A percentile compares a stretch with the other conserved stretches of the same genome.
phyloP scores from a whole-genome alignment of 176 grass and related monocot genomes.

The Guadua angustifolia region DNA sequence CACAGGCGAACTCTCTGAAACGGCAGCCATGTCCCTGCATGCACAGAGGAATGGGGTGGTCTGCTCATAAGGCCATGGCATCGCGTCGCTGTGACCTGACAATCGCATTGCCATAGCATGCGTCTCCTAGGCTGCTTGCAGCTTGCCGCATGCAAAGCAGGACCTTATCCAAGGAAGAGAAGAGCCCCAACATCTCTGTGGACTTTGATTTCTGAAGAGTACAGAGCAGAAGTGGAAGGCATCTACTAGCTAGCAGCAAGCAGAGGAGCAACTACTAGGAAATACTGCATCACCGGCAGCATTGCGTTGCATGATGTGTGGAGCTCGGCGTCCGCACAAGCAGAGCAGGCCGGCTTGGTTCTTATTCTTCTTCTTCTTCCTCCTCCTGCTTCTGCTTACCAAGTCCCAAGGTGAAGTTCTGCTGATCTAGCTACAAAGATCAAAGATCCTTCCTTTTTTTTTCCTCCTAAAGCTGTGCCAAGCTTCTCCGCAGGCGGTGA shows the following conservation, averaged over 20 bases:
- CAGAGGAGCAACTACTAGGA: background rate
- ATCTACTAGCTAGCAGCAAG: background rate
- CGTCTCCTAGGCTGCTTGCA: background rate
- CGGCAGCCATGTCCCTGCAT: constrained; percentile 1
- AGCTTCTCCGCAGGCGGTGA: background rate
- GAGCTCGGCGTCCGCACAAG: constrained; percentile 1
- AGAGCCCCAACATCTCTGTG: background rate
- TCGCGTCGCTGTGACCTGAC: constrained; percentile 4
- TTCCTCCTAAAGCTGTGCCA: background rate
- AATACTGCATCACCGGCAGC: background rate
- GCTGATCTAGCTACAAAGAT: background rate
- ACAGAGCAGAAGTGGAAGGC: background rate
- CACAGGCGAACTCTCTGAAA: constrained; percentile 19
- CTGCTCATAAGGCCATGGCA: background rate
- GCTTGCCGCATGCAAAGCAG: constrained; percentile 2
- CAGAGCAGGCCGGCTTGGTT: background rate
- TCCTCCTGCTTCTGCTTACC: background rate
- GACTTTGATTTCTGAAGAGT: background rate
- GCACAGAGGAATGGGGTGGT: background rate
- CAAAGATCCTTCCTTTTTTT: background rate
- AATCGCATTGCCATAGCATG: background rate
- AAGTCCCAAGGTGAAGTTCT: background rate
- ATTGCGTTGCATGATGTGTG: constrained; percentile 25
- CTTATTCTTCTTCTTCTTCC: too few relatives aligned
- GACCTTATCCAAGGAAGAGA: constrained; percentile 33